A percentile compares a stretch with the other conserved stretches of the same genome.
These are phyloP conservation scores for Huntiella omanensis DNA, from an alignment of 2,329 filamentous ascomycete genomes.

Conservation along the genomic window DNA sequence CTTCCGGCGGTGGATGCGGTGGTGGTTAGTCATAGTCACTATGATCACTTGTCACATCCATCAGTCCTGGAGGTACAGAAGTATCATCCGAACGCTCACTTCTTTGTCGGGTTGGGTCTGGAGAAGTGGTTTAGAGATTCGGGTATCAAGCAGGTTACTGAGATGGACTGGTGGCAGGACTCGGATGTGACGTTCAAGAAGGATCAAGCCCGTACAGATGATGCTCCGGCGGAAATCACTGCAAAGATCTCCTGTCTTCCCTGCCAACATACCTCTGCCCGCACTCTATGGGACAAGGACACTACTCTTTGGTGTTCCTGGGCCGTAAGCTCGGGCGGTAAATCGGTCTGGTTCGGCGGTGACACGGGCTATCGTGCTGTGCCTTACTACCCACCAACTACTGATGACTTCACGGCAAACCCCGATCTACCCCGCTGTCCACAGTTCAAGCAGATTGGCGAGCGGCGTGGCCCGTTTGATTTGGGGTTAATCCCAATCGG, in stretches of 20 bases:
- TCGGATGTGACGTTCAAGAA: conserved; percentile 43
- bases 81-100: conserved; percentile 60
- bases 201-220: conserved; percentile 14
- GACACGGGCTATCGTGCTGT: conserved; percentile 84
- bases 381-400: conserved; percentile 36
- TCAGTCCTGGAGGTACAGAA: conserved; percentile 53
- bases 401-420: conserved; percentile 53
- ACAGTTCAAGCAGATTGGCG: conserved; percentile 69
- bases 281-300: conserved; percentile 49
- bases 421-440: conserved; percentile 56
- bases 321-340: conserved; percentile 53
- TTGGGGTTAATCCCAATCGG: conserved; percentile 86
- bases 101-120: conserved; percentile 72
- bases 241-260: conserved; percentile 64
- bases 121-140: conserved; percentile 59
- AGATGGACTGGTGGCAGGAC: conserved; percentile 92
- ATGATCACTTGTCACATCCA: conserved; percentile 71
- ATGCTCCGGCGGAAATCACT: conserved; percentile 33
- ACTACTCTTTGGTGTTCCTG: conserved; percentile 79
- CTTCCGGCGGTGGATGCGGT: conserved; percentile 60
- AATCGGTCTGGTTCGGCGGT: conserved; percentile 72
- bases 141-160: conserved; percentile 61
- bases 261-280: conserved; percentile 62
- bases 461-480: conserved; percentile 67
- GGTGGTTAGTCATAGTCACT: conserved; percentile 78